phyloP scores from a whole-genome alignment of 1,284 basidiomycete species.

The Tylopilus sp. region DNA sequence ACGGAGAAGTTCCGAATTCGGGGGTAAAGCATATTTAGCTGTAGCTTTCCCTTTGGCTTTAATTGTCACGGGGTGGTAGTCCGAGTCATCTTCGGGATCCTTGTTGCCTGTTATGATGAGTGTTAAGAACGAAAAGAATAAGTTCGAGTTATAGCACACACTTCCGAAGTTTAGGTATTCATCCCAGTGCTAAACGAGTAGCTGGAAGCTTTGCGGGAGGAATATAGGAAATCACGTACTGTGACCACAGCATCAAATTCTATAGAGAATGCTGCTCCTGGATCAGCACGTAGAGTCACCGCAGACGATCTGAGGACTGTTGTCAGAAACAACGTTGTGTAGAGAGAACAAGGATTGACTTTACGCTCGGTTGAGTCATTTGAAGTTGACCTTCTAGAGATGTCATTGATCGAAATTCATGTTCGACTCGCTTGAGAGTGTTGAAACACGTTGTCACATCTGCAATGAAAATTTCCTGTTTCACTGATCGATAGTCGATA shows the following conservation, averaged over 20 bases:
- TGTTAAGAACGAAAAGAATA: background rate
- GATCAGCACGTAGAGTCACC: conserved; percentile 59
- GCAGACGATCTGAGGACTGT: conserved; percentile 49
- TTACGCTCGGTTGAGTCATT: conserved; percentile 64
- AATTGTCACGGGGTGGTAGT: conserved; percentile 46
- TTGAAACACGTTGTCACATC: conserved; percentile 77
- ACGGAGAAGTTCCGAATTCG: conserved; percentile 44
- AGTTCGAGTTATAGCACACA: conserved; percentile 4
- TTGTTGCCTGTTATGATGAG: conserved; percentile 9
- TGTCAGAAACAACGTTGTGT: background rate
- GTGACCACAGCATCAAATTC: conserved; percentile 68
- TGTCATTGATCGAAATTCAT: conserved; percentile 53
- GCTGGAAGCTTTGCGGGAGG: background rate
- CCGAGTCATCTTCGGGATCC: conserved; percentile 35
- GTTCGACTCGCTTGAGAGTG: conserved; percentile 70
- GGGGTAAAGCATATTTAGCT: conserved; percentile 17
- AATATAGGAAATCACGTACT: conserved; percentile 42
- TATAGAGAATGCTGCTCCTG: conserved; percentile 49
- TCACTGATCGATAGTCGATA: conserved; percentile 50
- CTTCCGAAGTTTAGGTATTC: conserved; percentile 50
- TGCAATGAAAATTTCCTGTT: conserved; percentile 77
- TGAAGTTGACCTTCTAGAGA: conserved; percentile 53
- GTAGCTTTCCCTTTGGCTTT: conserved; percentile 38
- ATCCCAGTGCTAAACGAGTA: conserved; percentile 58
- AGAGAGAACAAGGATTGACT: conserved; percentile 41